Conservation (phyloP, 2,329 filamentous ascomycete species). For the Sporothrix inflata region DNA sequence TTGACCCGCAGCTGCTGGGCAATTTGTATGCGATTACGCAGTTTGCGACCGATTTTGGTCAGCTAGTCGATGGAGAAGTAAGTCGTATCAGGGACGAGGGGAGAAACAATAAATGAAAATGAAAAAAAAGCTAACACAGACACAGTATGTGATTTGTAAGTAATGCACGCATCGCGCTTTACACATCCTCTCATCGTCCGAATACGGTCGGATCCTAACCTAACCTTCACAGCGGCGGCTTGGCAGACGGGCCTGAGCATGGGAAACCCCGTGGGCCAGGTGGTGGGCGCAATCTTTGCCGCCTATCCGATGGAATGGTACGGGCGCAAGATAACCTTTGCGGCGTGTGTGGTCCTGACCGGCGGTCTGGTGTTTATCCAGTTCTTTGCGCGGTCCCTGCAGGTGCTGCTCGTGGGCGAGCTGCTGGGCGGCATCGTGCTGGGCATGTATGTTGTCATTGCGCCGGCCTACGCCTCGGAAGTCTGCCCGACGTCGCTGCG, state of each 20-base stretch:
- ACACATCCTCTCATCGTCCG: neutral
- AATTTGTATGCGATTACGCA: slow-evolving; percentile 20
- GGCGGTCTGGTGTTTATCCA: slow-evolving; percentile 62
- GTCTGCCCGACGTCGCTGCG: slow-evolving; percentile 62
- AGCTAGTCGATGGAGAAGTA: slow-evolving; percentile 6
- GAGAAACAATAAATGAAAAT: neutral
- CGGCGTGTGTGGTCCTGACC: slow-evolving; percentile 50
- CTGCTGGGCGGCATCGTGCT: slow-evolving; percentile 63
- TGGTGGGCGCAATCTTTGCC: slow-evolving; percentile 56
- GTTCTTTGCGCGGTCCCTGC: slow-evolving; percentile 61
- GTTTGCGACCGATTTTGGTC: slow-evolving; percentile 25
- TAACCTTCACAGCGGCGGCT: slow-evolving; percentile 38
- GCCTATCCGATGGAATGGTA: slow-evolving; percentile 52
- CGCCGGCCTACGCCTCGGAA: slow-evolving; percentile 63
- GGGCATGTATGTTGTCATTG: slow-evolving; percentile 63
- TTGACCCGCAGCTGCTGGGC: slow-evolving; percentile 27
- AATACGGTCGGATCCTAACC: neutral
- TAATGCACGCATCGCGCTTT: neutral
- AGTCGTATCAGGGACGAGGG: neutral
- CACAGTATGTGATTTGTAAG: slow-evolving; percentile 21
- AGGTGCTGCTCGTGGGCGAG: slow-evolving; percentile 62
- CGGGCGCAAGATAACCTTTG: slow-evolving; percentile 52
- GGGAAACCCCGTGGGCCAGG: slow-evolving; percentile 61
- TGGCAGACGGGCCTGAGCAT: slow-evolving; percentile 55
- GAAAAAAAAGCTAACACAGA: neutral